Conservation (phyloP, 73 alveolate genomes). For the Paramecium sonneborni region DNA sequence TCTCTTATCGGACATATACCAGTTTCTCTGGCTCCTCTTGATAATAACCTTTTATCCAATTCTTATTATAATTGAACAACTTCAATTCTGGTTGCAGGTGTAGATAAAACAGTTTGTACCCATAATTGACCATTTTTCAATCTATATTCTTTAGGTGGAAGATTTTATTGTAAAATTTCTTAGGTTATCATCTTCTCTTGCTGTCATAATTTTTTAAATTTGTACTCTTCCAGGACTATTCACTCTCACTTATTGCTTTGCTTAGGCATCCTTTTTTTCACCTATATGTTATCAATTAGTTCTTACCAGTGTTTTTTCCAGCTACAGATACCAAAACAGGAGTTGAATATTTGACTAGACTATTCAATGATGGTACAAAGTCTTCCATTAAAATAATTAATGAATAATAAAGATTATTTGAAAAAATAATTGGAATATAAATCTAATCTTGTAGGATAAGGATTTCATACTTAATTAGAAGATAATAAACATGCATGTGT, state of each 20-base stretch:
- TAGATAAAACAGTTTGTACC: constrained; percentile 82
- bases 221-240: constrained; percentile 36
- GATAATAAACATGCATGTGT: constrained; percentile 35
- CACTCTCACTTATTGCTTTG: background rate
- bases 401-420: constrained; percentile 33
- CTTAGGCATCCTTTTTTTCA: background rate
- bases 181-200: constrained; percentile 62
- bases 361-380: constrained; percentile 66
- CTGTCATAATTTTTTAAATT: constrained; percentile 1
- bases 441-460: constrained; percentile 45
- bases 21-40: constrained; percentile 81
- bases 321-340: constrained; percentile 87
- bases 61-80: constrained; percentile 79
- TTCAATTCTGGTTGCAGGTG: constrained; percentile 85
- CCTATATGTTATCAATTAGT: background rate
- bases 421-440: constrained; percentile 33
- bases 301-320: constrained; percentile 76
- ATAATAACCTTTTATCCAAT: constrained; percentile 69
- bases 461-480: background rate
- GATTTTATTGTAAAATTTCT: constrained; percentile 61
- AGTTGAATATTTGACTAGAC: constrained; percentile 85
- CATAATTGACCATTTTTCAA: constrained; percentile 80
- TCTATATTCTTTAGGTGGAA: constrained; percentile 85
- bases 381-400: constrained; percentile 46
- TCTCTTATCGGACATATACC: constrained; percentile 91